Base-by-base conservation (phyloP, 345 rosid genomes). In the Eutrema japonicum region DNA sequence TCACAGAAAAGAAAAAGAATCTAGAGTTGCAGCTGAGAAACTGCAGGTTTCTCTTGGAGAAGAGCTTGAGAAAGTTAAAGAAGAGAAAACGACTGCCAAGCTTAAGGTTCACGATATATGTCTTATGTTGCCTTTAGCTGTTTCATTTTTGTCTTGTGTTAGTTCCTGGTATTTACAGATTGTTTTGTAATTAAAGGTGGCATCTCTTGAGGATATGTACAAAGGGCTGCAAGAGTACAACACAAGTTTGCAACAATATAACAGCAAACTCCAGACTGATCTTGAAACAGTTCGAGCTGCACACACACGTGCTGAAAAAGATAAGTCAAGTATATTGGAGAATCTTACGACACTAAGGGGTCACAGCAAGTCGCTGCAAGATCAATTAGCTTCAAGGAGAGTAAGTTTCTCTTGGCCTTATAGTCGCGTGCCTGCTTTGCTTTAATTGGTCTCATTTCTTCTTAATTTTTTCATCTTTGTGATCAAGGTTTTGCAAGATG, bases 201-300 rank as follows among this genome's bases (percentile, higher is more conserved):
- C 55, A n/a, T 80, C 94, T 12, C 86, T 84, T 62, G 95, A 88
- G 38, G 89, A 87, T 64, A 87, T 80, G 82, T 85, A 85, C 82
- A 93, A 88, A 77, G 86, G 87, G 55, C 68, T 83, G 67, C 93
- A 95, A 74, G 97, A 88, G 79, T 95, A 95, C 77, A 88, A 92
- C 77, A 78, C 83, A 35, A 92, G 90, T 78, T 82, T 95, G 66
- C 99, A 92, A 61, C 96, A 87, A 78, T 89, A 88, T 80, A 95
- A 87, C 71, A 80, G 82, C 78, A 92, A 88, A 78, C 88, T 92
- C 18, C 94, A 86, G 60, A 81, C 80, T 57, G 96, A 95, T 47
- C 80, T 88, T 41, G 89, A 88, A 64, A 47, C 82, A 8, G 78
- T 74, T 29, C 83, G 90, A 8, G 91, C 82, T 10, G 82, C 86